Base-by-base conservation (phyloP, 2,329 filamentous ascomycete species). In the Penicillium sp. region DNA sequence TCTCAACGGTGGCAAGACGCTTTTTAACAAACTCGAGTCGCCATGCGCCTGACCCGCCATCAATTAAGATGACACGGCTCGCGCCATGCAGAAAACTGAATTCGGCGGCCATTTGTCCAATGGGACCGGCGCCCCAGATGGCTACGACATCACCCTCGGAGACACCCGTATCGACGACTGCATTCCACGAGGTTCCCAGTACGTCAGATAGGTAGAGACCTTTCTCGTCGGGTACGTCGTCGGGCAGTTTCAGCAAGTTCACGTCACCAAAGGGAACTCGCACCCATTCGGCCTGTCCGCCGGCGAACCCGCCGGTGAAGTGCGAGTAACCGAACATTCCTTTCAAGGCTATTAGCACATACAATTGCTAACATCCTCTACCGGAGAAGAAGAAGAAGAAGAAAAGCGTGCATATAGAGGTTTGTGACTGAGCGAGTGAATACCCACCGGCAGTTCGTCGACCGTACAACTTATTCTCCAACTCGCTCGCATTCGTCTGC, bases 251-350 rank as follows among this genome's bases (percentile, higher is more conserved):
- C 12, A 96, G 79, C 21, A 96, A 77, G 67, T 96, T 96, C 59
- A 90, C 85, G 64, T 94, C 88, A 26, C 85, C 91, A 28, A 86
- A 83, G 0, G 91, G 90, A 7, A 95, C 90, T 7, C 91, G 83
- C 0, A 92, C 87, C 65, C 91, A 96, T 74, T 96, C 91, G 3
- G 90, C 88, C 72, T 96, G 91, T 0, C 91, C 91, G 49, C 91
- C 90, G 0, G 90, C 90, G 67, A 93, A 96, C 0, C 91, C 91
- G 6, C 90, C 91, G 0, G 89, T 91, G 67, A 96, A 90, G 56
- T 77, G 87, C 2, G 83, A 85, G 66, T 89, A 89, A 1, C 87
- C 86, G 65, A 89, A 88, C 61, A 89, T 85, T 18, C 85, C 71
- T 68, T 46, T 11, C 2, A 52, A 60, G 46, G 47, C 50, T 46